Percentiles rank a stretch among this genome's conserved stretches.
phyloP scores from a whole-genome alignment of 2,329 filamentous ascomycete species.

The Curvularia hawaiiensis region DNA sequence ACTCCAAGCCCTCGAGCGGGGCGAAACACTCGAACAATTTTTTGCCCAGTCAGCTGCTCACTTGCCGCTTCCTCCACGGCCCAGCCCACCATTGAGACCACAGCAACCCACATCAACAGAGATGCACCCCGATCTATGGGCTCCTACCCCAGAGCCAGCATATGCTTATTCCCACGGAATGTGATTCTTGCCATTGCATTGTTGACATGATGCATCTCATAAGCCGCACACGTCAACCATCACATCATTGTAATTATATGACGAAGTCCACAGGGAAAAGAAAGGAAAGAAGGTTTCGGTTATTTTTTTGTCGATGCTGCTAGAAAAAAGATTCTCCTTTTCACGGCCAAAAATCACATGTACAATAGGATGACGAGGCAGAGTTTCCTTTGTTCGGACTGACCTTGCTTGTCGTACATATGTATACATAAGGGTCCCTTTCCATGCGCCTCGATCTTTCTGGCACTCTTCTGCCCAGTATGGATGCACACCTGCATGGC shows the following conservation, averaged over 20 bases:
- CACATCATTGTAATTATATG: neutral
- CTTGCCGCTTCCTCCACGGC: neutral
- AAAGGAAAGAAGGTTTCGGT: neutral
- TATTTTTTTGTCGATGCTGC: neutral
- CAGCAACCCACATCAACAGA: conserved; percentile 3
- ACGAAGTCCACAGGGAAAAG: neutral
- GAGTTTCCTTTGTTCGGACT: neutral
- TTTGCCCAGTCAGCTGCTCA: conserved; percentile 6
- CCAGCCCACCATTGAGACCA: neutral
- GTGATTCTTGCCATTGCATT: neutral
- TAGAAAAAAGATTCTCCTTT: neutral
- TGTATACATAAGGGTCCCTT: neutral
- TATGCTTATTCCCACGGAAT: neutral
- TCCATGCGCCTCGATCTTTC: neutral
- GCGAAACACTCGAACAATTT: conserved; percentile 18
- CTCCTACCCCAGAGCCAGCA: neutral
- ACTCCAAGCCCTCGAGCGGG: conserved; percentile 14
- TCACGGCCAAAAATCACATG: neutral
- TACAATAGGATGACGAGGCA: neutral
- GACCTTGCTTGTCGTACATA: neutral
- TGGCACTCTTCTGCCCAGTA: neutral
- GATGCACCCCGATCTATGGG: conserved; percentile 1
- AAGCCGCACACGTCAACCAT: neutral
- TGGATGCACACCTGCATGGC: neutral
- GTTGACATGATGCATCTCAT: neutral